Evolutionary conservation across 2,329 filamentous ascomycete species (phyloP).

Genomic region (Endothia cerciana): DNA sequence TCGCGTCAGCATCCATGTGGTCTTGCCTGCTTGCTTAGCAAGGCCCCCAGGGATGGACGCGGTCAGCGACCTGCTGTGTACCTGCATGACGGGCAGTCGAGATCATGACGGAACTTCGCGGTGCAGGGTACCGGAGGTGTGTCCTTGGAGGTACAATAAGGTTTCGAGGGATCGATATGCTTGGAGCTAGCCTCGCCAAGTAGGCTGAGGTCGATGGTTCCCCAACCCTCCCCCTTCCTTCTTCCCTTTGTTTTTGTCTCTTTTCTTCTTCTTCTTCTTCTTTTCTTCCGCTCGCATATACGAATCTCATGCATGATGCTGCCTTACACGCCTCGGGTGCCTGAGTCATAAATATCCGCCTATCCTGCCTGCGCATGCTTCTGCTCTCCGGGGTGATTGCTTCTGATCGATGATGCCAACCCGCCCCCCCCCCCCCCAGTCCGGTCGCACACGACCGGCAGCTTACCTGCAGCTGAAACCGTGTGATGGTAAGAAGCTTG

Average conservation of each 20-base stretch:
- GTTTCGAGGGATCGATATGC: background rate
- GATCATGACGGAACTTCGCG: background rate
- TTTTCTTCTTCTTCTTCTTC: background rate
- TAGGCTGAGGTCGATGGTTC: no score
- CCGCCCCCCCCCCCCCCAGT: background rate
- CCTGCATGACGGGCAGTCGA: background rate
- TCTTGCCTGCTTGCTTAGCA: background rate
- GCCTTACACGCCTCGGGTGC: background rate
- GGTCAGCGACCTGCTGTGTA: background rate
- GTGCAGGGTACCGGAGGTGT: no score
- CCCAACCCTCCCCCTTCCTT: background rate
- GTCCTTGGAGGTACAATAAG: background rate
- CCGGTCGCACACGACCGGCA: slow-evolving; percentile 4
- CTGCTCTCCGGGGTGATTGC: background rate
- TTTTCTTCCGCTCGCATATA: background rate
- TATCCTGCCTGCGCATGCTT: background rate
- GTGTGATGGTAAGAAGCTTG: slow-evolving; percentile 10
- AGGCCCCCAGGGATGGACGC: no score
- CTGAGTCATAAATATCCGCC: background rate
- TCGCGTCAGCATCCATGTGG: slow-evolving; percentile 7
- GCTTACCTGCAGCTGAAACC: slow-evolving; percentile 20
- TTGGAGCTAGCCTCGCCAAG: background rate
- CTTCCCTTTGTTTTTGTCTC: background rate
- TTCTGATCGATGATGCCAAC: background rate
- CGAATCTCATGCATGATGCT: background rate